These are phyloP conservation scores for Lasiodiplodia hormozganensis DNA, from an alignment of 2,329 filamentous ascomycete species.

Conservation along the genomic window DNA sequence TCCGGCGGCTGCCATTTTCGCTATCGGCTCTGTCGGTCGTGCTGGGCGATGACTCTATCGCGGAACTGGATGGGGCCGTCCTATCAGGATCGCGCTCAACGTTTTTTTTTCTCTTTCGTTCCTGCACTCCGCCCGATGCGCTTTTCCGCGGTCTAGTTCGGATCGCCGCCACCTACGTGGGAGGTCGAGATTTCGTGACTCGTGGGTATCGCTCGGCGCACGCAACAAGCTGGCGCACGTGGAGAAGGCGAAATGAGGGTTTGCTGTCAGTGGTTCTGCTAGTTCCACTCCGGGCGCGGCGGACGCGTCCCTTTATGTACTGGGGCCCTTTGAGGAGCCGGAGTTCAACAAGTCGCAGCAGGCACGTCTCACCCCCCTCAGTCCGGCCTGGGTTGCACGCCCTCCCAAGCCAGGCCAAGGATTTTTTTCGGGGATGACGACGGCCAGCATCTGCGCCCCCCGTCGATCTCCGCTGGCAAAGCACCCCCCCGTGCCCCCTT, in stretches of 20 bases:
- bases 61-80: conserved; percentile 18
- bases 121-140: conserved; percentile 3
- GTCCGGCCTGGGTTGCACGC: conserved; percentile 7
- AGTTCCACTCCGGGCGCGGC: background rate
- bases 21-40: background rate
- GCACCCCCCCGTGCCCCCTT: conserved; percentile 7
- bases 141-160: conserved; percentile 20
- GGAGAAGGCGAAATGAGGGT: conserved; percentile 7
- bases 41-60: conserved; percentile 25
- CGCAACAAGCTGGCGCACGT: conserved; percentile 7
- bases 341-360: conserved; percentile 26
- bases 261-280: background rate
- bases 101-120: conserved; percentile 16
- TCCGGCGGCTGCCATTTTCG: conserved; percentile 15
- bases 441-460: background rate
- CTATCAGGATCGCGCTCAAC: conserved; percentile 25
- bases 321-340: conserved; percentile 11
- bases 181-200: conserved; percentile 9
- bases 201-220: conserved; percentile 1
- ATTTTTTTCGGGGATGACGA: conserved; percentile 21
- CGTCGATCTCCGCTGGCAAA: conserved; percentile 20
- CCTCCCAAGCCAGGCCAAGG: conserved; percentile 21
- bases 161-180: conserved; percentile 6
- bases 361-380: conserved; percentile 19
- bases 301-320: conserved; percentile 16